These are phyloP conservation scores for Stemphylium lycopersici DNA, from an alignment of 2,329 filamentous ascomycete genomes.

Conservation along the genomic window DNA sequence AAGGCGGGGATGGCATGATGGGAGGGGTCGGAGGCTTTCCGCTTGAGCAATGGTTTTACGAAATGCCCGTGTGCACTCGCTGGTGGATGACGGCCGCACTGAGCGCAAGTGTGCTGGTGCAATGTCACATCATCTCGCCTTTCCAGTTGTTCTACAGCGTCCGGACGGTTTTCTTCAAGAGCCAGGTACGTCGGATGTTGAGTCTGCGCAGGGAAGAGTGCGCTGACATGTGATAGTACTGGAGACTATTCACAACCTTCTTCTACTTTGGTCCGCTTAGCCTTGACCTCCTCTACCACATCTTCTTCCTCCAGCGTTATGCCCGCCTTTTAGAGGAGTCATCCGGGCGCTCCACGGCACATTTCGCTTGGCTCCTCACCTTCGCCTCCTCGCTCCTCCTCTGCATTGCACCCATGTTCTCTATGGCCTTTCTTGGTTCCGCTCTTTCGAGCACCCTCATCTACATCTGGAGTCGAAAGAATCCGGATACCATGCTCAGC, in stretches of 20 bases:
- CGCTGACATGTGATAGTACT: slow-evolving; percentile 69
- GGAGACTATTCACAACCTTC: slow-evolving; percentile 95
- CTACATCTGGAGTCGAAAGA: slow-evolving; percentile 96
- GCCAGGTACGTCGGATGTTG: slow-evolving; percentile 68
- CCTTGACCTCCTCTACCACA: slow-evolving; percentile 93
- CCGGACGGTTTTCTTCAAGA: slow-evolving; percentile 86
- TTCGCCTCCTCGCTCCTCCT: slow-evolving; percentile 84
- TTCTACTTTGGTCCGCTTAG: slow-evolving; percentile 96
- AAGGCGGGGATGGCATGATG: slow-evolving; percentile 52
- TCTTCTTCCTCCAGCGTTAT: slow-evolving; percentile 98
- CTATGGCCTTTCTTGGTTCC: slow-evolving; percentile 92
- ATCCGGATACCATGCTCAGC: slow-evolving; percentile 87
- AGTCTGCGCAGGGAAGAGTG: not conserved
- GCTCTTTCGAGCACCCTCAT: slow-evolving; percentile 91
- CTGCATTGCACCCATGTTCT: slow-evolving; percentile 81
- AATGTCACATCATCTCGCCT: slow-evolving; percentile 89
- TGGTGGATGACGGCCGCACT: slow-evolving; percentile 97
- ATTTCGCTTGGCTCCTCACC: slow-evolving; percentile 92
- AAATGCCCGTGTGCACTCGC: slow-evolving; percentile 94
- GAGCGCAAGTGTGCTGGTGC: slow-evolving; percentile 83
- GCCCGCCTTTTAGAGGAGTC: slow-evolving; percentile 94
- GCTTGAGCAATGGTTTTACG: slow-evolving; percentile 97
- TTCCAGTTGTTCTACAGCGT: slow-evolving; percentile 99
- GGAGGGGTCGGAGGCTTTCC: slow-evolving; percentile 70
- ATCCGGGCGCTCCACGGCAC: slow-evolving; percentile 86